Percentiles rank a stretch among this genome's conserved stretches.
Evolutionary conservation across 768 basidiomycete genomes (phyloP).

Genomic region (Pleurotus cornucopiae): DNA sequence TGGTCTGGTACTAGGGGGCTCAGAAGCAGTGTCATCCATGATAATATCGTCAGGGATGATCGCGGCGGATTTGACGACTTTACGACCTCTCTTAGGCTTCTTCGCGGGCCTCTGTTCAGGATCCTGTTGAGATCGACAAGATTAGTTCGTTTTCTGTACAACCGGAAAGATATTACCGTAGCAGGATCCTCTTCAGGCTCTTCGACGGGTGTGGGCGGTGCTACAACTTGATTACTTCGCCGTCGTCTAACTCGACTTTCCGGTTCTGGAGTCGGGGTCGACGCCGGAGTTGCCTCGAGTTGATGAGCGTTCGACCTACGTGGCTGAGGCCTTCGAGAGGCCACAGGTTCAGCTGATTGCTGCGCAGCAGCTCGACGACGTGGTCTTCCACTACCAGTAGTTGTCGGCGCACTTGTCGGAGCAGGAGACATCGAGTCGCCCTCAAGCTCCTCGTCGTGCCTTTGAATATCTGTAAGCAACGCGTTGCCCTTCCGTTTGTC

Average conservation of each 20-base stretch:
- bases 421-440: slow-evolving; percentile 28
- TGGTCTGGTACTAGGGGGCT: not conserved
- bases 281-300: slow-evolving; percentile 44
- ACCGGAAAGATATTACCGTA: not conserved
- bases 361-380: slow-evolving; percentile 10
- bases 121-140: slow-evolving; percentile 19
- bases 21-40: slow-evolving; percentile 5
- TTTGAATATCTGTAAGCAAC: slow-evolving; percentile 73
- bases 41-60: slow-evolving; percentile 14
- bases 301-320: slow-evolving; percentile 37
- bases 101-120: slow-evolving; percentile 33
- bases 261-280: slow-evolving; percentile 69
- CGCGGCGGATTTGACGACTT: slow-evolving; percentile 37
- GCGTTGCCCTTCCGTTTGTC: slow-evolving; percentile 82
- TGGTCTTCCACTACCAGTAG: slow-evolving; percentile 34
- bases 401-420: slow-evolving; percentile 29
- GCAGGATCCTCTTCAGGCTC: slow-evolving; percentile 27
- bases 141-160: too few species aligned
- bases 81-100: slow-evolving; percentile 33
- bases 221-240: slow-evolving; percentile 25
- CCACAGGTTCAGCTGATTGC: slow-evolving; percentile 16
- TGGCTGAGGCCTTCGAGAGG: slow-evolving; percentile 27
- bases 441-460: slow-evolving; percentile 62
- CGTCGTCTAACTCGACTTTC: slow-evolving; percentile 43
- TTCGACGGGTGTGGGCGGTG: slow-evolving; percentile 25